phyloP scores from a whole-genome alignment of 192 early-diverging fungal genomes.

The Backusella liffmaniae region DNA sequence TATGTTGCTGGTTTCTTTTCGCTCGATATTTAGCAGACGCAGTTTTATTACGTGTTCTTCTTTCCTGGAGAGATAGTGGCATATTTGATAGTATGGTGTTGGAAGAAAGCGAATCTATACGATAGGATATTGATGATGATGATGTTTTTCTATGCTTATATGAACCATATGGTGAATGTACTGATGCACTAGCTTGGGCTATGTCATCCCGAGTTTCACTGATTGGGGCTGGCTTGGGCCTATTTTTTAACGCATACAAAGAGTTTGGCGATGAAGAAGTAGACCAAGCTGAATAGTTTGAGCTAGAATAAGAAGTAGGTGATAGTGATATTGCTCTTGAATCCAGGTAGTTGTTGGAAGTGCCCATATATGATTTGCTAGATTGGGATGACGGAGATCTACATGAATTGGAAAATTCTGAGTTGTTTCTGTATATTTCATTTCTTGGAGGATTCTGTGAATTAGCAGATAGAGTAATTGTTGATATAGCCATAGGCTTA shows the following conservation, averaged over 20 bases:
- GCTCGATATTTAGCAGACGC: slow-evolving; percentile 61
- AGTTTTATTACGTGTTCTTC: slow-evolving; percentile 55
- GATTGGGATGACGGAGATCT: not conserved
- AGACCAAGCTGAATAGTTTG: not conserved
- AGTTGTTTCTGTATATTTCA: not conserved
- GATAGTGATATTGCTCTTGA: not conserved
- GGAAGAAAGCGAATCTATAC: not conserved
- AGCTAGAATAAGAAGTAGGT: not conserved
- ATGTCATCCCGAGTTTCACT: not conserved
- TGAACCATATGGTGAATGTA: not conserved
- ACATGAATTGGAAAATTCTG: not conserved
- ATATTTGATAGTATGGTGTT: not conserved
- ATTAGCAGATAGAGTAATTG: slow-evolving; percentile 27
- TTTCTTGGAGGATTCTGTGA: not conserved
- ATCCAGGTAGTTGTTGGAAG: not conserved
- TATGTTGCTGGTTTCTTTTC: slow-evolving; percentile 54
- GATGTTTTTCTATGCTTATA: not conserved
- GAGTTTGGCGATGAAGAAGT: not conserved
- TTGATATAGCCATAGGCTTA: slow-evolving; percentile 39
- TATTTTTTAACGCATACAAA: not conserved
- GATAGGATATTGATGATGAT: not conserved
- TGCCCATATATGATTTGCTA: not conserved
- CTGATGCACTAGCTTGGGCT: not conserved
- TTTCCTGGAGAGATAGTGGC: slow-evolving; percentile 47
- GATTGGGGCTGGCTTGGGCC: not conserved